Conservation (phyloP, 148 eudicot species). For the Rhododendron vialii region DNA sequence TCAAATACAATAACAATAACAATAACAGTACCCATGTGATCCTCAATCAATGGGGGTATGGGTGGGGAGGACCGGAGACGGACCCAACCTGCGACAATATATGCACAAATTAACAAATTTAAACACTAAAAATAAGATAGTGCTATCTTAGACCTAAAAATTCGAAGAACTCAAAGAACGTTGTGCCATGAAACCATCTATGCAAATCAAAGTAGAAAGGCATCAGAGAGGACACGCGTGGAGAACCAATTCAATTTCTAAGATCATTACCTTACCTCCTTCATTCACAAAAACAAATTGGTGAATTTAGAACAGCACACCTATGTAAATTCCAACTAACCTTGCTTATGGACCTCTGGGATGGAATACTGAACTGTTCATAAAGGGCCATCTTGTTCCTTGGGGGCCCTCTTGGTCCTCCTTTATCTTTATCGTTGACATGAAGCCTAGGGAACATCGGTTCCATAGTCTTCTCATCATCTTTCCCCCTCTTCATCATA, state of each 20-base stretch:
- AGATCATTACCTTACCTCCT: background rate
- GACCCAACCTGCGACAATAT: background rate
- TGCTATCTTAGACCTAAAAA: background rate
- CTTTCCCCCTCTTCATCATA: constrained; percentile 71
- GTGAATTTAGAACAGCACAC: background rate
- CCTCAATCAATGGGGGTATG: background rate
- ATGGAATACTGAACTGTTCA: constrained; percentile 81
- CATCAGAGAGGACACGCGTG: background rate
- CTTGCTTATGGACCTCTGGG: constrained; percentile 60
- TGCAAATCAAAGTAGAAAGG: background rate
- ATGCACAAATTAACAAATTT: background rate
- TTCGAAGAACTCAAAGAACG: background rate
- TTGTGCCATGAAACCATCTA: background rate
- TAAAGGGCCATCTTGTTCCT: constrained; percentile 97
- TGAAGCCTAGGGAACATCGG: constrained; percentile 93
- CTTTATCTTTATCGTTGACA: constrained; percentile 86
- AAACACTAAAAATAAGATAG: background rate
- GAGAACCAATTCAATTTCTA: too few relatives aligned
- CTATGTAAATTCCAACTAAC: constrained; percentile 21
- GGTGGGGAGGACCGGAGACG: background rate
- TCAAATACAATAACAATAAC: background rate
- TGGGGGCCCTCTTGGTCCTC: constrained; percentile 96
- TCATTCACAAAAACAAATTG: background rate
- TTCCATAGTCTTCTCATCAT: constrained; percentile 56
- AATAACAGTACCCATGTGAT: background rate